A percentile compares a stretch with the other conserved stretches of the same genome.
These are phyloP conservation scores for Epichloe elymi DNA, from an alignment of 2,329 filamentous ascomycete genomes.

Conservation along the genomic window DNA sequence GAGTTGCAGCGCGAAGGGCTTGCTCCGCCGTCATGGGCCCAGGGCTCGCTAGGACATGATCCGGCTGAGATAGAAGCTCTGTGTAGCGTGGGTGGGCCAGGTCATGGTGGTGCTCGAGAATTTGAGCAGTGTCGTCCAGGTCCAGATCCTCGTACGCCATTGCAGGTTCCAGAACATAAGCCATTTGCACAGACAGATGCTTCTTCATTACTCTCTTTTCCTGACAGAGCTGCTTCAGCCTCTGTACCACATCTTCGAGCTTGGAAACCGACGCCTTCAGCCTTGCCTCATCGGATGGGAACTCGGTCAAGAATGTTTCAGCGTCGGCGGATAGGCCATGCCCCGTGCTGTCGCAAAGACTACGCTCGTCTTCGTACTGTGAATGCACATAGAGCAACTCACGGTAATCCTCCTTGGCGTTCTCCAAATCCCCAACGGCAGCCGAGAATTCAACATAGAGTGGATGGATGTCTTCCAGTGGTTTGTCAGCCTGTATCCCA, in stretches of 20 bases:
- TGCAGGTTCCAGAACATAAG: slow-evolving; percentile 25
- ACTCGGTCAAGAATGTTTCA: slow-evolving; percentile 31
- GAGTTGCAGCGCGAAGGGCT: slow-evolving; percentile 26
- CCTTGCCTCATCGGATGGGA: slow-evolving; percentile 21
- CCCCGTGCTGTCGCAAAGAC: slow-evolving; percentile 17
- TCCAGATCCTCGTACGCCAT: slow-evolving; percentile 28
- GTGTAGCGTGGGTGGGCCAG: slow-evolving; percentile 30
- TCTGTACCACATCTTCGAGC: slow-evolving; percentile 20
- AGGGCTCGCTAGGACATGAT: slow-evolving; percentile 26
- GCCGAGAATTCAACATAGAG: slow-evolving; percentile 31
- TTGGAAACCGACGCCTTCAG: slow-evolving; percentile 21
- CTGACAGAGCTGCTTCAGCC: slow-evolving; percentile 27
- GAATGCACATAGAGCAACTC: slow-evolving; percentile 29
- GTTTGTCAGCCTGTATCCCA: slow-evolving; percentile 22
- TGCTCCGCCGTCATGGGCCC: slow-evolving; percentile 27
- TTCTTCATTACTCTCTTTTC: slow-evolving; percentile 29
- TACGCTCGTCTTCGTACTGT: slow-evolving; percentile 23
- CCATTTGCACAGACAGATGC: slow-evolving; percentile 25
- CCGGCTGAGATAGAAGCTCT: slow-evolving; percentile 34
- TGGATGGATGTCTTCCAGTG: slow-evolving; percentile 31
- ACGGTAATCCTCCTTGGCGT: slow-evolving; percentile 32
- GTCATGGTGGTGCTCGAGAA: slow-evolving; percentile 12
- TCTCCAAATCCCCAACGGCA: slow-evolving; percentile 30
- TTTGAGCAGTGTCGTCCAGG: slow-evolving; percentile 19
- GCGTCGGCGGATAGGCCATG: slow-evolving; percentile 23